A percentile compares a stretch with the other conserved stretches of the same genome.
Evolutionary conservation across 2,329 filamentous ascomycete species (phyloP).

Genomic region (Cladosporium sp.): DNA sequence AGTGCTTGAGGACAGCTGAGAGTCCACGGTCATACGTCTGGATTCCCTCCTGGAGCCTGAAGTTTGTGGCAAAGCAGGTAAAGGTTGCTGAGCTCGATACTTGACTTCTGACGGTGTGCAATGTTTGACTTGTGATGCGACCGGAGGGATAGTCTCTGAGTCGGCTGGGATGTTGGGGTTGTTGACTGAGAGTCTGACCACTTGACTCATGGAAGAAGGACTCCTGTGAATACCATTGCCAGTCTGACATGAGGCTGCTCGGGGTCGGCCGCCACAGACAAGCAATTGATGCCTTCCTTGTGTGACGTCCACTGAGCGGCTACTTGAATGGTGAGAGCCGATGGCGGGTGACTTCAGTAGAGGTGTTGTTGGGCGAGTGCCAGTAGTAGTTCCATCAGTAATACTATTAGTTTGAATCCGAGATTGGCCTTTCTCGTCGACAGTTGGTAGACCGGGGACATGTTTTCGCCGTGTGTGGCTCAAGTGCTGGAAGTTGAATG

Average conservation of each 20-base stretch:
- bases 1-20: conserved; percentile 3
- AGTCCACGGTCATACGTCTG: conserved; percentile 14
- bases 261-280: neutral
- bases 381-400: conserved; percentile 8
- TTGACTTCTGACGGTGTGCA: conserved; percentile 11
- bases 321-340: conserved; percentile 8
- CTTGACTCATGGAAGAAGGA: neutral
- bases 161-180: conserved; percentile 5
- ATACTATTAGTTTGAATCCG: conserved; percentile 48
- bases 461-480: conserved; percentile 60
- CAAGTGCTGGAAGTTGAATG: conserved; percentile 65
- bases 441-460: conserved; percentile 53
- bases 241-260: conserved; percentile 13
- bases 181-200: neutral
- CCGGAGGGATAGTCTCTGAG: conserved; percentile 2
- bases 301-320: conserved; percentile 10
- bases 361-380: conserved; percentile 22
- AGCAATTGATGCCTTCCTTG: neutral
- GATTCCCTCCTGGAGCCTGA: neutral
- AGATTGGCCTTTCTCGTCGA: conserved; percentile 53
- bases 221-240: neutral
- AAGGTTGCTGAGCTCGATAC: conserved; percentile 16
- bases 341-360: neutral
- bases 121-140: conserved; percentile 1
- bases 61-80: conserved; percentile 12